Conservation (phyloP, 2,329 filamentous ascomycete genomes). For the Aspergillus sergii region DNA sequence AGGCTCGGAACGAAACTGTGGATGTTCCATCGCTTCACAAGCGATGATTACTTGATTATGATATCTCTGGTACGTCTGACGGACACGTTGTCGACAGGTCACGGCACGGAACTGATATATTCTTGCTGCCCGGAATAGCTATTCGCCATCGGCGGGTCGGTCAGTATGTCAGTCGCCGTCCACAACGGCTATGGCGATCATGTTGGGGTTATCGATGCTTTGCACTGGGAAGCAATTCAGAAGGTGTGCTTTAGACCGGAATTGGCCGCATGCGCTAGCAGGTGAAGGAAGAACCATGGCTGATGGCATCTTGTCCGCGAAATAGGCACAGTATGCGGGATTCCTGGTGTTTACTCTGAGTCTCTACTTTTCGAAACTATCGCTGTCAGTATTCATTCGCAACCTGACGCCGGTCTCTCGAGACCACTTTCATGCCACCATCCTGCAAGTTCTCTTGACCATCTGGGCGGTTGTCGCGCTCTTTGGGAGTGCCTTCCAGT, state of each 20-base stretch:
- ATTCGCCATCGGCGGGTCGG: slow-evolving; percentile 21
- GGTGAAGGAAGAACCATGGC: neutral
- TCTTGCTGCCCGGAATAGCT: neutral
- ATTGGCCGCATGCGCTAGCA: neutral
- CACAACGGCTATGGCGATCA: slow-evolving; percentile 28
- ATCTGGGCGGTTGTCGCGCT: slow-evolving; percentile 18
- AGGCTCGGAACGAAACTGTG: slow-evolving; percentile 25
- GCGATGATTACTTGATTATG: slow-evolving; percentile 26
- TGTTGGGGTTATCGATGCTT: slow-evolving; percentile 10
- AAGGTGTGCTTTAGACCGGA: slow-evolving; percentile 17
- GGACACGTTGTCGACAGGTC: no score
- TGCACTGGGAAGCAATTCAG: slow-evolving; percentile 22
- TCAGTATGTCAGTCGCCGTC: slow-evolving; percentile 23
- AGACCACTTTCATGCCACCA: slow-evolving; percentile 19
- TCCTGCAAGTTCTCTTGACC: slow-evolving; percentile 17
- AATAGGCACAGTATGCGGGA: slow-evolving; percentile 24
- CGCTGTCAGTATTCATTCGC: slow-evolving; percentile 25
- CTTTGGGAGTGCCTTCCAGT: slow-evolving; percentile 24
- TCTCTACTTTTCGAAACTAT: slow-evolving; percentile 27
- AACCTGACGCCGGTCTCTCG: slow-evolving; percentile 21
- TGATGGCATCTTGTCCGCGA: neutral
- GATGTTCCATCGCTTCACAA: slow-evolving; percentile 22
- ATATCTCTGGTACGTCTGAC: slow-evolving; percentile 15
- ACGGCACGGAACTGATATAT: neutral
- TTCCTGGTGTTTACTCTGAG: slow-evolving; percentile 24